A percentile compares a stretch with the other conserved stretches of the same genome.
Evolutionary conservation across 441 rosid species (phyloP).

Genomic region (Erysimum pusillum): DNA sequence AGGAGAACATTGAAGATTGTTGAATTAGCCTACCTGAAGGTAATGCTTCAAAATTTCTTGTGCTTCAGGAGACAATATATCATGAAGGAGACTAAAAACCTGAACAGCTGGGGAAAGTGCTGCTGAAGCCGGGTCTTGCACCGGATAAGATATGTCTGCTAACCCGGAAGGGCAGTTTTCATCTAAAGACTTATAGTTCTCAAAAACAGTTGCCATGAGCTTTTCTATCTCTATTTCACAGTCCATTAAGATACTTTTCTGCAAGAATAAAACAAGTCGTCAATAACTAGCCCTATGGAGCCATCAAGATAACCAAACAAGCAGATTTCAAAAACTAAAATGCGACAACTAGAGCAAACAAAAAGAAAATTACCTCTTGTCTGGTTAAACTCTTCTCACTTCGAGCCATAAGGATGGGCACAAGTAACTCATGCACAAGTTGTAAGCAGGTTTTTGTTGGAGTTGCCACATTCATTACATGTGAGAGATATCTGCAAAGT

Average conservation of each 20-base stretch:
- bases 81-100: slow-evolving; percentile 86
- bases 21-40: slow-evolving; percentile 67
- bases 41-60: slow-evolving; percentile 81
- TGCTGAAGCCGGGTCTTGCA: slow-evolving; percentile 72
- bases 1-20: too few species aligned
- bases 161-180: slow-evolving; percentile 75
- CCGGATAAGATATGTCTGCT: slow-evolving; percentile 60
- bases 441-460: slow-evolving; percentile 90
- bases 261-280: slow-evolving; percentile 46
- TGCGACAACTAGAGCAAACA: too few species aligned
- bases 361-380: slow-evolving; percentile 74
- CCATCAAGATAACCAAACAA: too few species aligned
- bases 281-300: too few species aligned
- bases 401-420: slow-evolving; percentile 78
- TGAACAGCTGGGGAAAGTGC: slow-evolving; percentile 89
- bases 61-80: slow-evolving; percentile 86
- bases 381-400: slow-evolving; percentile 81
- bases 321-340: too few species aligned
- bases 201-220: slow-evolving; percentile 81
- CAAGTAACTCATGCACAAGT: slow-evolving; percentile 84
- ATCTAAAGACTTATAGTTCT: slow-evolving; percentile 87
- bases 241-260: slow-evolving; percentile 85
- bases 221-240: slow-evolving; percentile 88
- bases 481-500: slow-evolving; percentile 75
- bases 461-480: slow-evolving; percentile 90